phyloP scores from a whole-genome alignment of 768 basidiomycete species.

The Brasilioporus rufonigricans region DNA sequence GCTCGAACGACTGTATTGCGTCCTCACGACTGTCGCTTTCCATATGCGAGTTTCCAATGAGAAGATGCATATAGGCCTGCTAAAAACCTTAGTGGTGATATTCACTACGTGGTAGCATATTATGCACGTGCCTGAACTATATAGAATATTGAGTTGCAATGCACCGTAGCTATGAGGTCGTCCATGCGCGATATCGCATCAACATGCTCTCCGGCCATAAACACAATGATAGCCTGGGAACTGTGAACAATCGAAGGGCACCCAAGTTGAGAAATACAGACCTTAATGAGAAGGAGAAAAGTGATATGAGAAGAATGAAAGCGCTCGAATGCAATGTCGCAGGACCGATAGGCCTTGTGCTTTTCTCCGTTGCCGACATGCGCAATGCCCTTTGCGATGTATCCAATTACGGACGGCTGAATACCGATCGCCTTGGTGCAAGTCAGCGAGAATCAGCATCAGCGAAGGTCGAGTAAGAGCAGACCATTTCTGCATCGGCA shows the following conservation, averaged over 20 bases:
- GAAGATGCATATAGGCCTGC: not conserved
- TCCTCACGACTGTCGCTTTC: not conserved
- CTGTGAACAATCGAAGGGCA: not conserved
- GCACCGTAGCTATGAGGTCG: not conserved
- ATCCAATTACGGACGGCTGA: not conserved
- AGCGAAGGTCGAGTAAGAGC: not conserved
- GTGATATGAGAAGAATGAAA: not conserved
- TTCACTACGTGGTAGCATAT: not conserved
- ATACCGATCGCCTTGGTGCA: too few relatives aligned
- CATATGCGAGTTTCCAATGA: not conserved
- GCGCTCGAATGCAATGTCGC: not conserved
- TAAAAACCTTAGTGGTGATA: not conserved
- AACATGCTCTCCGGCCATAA: not conserved
- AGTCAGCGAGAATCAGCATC: too few relatives aligned
- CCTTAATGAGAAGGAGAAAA: not conserved
- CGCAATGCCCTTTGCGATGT: not conserved
- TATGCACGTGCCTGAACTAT: not conserved
- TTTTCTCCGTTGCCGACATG: not conserved
- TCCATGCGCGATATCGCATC: not conserved
- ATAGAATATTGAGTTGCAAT: not conserved
- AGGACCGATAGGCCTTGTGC: not conserved
- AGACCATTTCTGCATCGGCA: not conserved
- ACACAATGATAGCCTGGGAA: not conserved
- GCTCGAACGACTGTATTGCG: not conserved
- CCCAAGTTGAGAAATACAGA: not conserved